A percentile compares a stretch with the other conserved stretches of the same genome.
Evolutionary conservation across 2,329 filamentous ascomycete species (phyloP).

Genomic region (Monosporascus sp.): DNA sequence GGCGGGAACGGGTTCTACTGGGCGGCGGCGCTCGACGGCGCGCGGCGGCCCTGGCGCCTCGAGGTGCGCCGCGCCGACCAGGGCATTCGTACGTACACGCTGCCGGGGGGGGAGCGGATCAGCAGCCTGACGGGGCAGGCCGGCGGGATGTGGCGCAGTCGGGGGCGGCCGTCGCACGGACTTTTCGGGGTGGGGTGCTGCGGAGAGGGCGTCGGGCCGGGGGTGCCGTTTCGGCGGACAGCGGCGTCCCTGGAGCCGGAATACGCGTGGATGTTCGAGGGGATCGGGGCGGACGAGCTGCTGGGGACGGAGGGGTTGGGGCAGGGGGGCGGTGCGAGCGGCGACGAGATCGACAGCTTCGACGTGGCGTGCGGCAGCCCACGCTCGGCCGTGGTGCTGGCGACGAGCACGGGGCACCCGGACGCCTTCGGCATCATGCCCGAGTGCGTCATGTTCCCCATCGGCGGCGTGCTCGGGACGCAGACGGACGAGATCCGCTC

Average conservation of each 20-base stretch:
- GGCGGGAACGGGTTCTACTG: conserved; percentile 34
- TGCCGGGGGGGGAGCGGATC: conserved; percentile 25
- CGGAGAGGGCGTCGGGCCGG: conserved; percentile 24
- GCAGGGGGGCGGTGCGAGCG: conserved; percentile 22
- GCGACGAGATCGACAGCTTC: conserved; percentile 31
- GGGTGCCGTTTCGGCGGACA: conserved; percentile 15
- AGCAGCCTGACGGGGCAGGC: conserved; percentile 22
- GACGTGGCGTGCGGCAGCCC: conserved; percentile 26
- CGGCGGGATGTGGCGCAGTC: conserved; percentile 29
- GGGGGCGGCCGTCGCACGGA: conserved; percentile 25
- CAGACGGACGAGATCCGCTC: conserved; percentile 15
- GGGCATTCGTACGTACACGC: conserved; percentile 23
- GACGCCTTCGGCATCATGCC: conserved; percentile 17
- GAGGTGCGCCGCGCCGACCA: conserved; percentile 29
- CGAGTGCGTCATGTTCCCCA: conserved; percentile 16
- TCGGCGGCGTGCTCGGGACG: conserved; percentile 15
- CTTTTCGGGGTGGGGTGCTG: conserved; percentile 27
- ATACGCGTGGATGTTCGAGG: conserved; percentile 8
- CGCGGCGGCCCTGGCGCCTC: conserved; percentile 22
- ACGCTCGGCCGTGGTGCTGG: conserved; percentile 20
- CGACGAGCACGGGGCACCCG: conserved; percentile 17
- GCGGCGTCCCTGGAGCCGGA: not conserved
- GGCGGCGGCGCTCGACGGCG: conserved; percentile 16
- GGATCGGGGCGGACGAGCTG: conserved; percentile 8
- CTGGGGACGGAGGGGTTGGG: conserved; percentile 20